Percentiles rank a stretch among this genome's conserved stretches.
Evolutionary conservation across 805 yeast genomes (phyloP).

Genomic region (Metschnikowia amazonensis): DNA sequence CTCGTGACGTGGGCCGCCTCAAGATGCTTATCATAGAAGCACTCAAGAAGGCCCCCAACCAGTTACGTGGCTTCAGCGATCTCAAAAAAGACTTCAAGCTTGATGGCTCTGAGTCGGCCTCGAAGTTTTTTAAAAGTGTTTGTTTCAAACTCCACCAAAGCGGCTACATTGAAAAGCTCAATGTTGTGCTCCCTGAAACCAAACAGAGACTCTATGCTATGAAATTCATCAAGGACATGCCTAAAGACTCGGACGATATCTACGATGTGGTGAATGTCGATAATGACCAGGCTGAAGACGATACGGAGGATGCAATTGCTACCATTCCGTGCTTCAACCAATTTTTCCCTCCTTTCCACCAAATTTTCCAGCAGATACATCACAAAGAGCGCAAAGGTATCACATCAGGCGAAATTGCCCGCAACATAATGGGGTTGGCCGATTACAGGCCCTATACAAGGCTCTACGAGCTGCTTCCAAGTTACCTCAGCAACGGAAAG

Average conservation of each 20-base stretch:
- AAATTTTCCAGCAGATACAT: slow-evolving; percentile 50
- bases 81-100: slow-evolving; percentile 56
- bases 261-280: slow-evolving; percentile 34
- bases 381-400: slow-evolving; percentile 47
- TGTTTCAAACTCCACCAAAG: slow-evolving; percentile 42
- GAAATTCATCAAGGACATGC: slow-evolving; percentile 43
- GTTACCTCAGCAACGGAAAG: slow-evolving; percentile 30
- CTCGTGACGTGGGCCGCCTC: slow-evolving; percentile 29
- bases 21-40: slow-evolving; percentile 42
- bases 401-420: slow-evolving; percentile 53
- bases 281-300: slow-evolving; percentile 15
- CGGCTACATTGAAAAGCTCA: slow-evolving; percentile 47
- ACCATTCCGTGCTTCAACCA: slow-evolving; percentile 43
- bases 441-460: slow-evolving; percentile 52
- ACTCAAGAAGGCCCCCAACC: slow-evolving; percentile 55
- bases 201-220: slow-evolving; percentile 30
- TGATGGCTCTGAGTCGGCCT: slow-evolving; percentile 35
- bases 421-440: slow-evolving; percentile 49
- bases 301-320: not conserved
- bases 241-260: slow-evolving; percentile 43
- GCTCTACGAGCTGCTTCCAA: slow-evolving; percentile 47
- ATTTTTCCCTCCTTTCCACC: slow-evolving; percentile 62
- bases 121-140: slow-evolving; percentile 48
- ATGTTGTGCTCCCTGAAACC: slow-evolving; percentile 38
- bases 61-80: slow-evolving; percentile 58